These are phyloP conservation scores for Paecilomyces variotii DNA, from an alignment of 2,329 filamentous ascomycete genomes.

Conservation along the genomic window DNA sequence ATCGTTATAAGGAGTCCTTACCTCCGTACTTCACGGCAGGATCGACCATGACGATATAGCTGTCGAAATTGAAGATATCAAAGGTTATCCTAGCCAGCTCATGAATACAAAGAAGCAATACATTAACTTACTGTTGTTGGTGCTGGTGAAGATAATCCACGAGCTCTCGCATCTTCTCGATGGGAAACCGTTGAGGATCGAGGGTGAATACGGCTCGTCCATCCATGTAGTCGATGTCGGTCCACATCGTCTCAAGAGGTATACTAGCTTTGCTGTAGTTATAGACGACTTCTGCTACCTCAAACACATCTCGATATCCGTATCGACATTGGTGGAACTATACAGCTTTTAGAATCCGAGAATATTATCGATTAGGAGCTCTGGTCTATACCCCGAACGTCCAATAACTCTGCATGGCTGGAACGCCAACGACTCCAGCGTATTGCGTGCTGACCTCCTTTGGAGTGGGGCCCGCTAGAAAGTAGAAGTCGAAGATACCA, in stretches of 20 bases:
- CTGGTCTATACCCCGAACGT: slow-evolving; percentile 47
- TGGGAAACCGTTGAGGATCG: slow-evolving; percentile 35
- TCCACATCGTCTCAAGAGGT: slow-evolving; percentile 28
- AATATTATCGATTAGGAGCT: neutral
- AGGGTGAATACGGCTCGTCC: slow-evolving; percentile 20
- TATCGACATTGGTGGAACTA: slow-evolving; percentile 54
- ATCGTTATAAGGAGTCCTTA: slow-evolving; percentile 10
- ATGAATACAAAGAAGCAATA: neutral
- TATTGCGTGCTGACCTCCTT: slow-evolving; percentile 54
- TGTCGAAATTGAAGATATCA: neutral
- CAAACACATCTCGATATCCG: slow-evolving; percentile 43
- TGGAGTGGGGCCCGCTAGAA: slow-evolving; percentile 52
- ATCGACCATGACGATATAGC: slow-evolving; percentile 67
- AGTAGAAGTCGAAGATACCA: slow-evolving; percentile 67
- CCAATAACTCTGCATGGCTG: slow-evolving; percentile 59
- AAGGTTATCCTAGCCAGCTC: neutral
- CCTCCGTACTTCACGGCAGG: slow-evolving; percentile 34
- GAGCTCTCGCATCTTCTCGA: slow-evolving; percentile 51
- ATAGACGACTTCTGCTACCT: slow-evolving; percentile 25
- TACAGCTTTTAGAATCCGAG: neutral
- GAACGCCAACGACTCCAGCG: slow-evolving; percentile 47
- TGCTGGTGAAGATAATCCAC: slow-evolving; percentile 58
- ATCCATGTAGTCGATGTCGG: slow-evolving; percentile 25
- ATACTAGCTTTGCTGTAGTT: slow-evolving; percentile 26
- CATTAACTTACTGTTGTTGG: slow-evolving; percentile 50